A percentile compares a stretch with the other conserved stretches of the same genome.
Evolutionary conservation across 2,329 filamentous ascomycete genomes (phyloP).

Genomic region (Sarocladium strictum): DNA sequence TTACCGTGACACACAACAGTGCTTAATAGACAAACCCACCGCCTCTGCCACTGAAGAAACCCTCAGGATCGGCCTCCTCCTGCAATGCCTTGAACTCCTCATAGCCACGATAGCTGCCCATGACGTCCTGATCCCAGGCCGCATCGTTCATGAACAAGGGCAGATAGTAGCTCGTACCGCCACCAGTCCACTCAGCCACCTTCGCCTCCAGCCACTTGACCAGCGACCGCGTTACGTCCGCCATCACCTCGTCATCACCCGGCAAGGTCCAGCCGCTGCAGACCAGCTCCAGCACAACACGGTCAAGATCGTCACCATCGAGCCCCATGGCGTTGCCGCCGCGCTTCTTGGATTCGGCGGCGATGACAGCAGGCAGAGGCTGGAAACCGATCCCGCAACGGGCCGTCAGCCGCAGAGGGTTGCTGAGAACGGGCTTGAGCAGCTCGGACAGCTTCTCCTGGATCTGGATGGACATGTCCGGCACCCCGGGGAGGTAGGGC

Average conservation of each 20-base stretch:
- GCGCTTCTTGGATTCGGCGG: background rate
- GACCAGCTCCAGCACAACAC: background rate
- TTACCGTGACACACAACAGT: background rate
- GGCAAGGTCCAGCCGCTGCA: constrained; percentile 1
- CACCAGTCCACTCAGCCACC: background rate
- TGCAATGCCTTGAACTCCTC: constrained; percentile 25
- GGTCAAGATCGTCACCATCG: background rate
- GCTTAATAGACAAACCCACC: constrained; percentile 21
- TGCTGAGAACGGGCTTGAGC: background rate
- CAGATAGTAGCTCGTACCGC: constrained; percentile 16
- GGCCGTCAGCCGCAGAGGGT: background rate
- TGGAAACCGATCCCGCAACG: constrained; percentile 5
- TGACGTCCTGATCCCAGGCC: constrained; percentile 25
- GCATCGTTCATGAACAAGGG: constrained; percentile 30
- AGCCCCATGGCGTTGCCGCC: constrained; percentile 6
- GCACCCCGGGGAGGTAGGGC: constrained; percentile 16
- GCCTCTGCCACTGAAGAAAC: constrained; percentile 18
- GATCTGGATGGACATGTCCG: constrained; percentile 1
- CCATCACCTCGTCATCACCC: background rate
- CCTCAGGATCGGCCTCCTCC: constrained; percentile 22
- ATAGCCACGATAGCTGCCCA: constrained; percentile 21
- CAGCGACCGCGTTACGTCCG: background rate
- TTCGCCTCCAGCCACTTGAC: constrained; percentile 2
- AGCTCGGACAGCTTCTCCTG: background rate
- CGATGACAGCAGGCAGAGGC: constrained; percentile 3